phyloP scores from a whole-genome alignment of 208 protist species.

The Phytomonas serpens region DNA sequence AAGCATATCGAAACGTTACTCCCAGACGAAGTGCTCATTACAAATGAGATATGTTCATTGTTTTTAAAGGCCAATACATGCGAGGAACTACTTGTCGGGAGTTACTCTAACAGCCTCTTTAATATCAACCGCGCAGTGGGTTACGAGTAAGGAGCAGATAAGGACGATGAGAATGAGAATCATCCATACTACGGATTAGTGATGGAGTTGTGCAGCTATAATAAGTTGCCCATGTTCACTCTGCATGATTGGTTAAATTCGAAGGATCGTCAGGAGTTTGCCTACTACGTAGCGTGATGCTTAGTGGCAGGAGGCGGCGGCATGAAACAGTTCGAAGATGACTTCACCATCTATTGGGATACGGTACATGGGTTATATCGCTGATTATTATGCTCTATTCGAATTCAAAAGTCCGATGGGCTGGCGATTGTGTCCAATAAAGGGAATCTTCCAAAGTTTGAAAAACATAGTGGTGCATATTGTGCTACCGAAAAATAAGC shows the following conservation, averaged over 20 bases:
- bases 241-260: conserved; percentile 23
- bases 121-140: neutral
- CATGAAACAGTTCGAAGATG: conserved; percentile 79
- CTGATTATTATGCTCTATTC: conserved; percentile 28
- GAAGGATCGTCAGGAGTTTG: conserved; percentile 33
- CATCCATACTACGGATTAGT: conserved; percentile 34
- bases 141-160: neutral
- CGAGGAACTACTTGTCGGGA: neutral
- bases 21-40: conserved; percentile 37
- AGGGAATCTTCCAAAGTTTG: conserved; percentile 12
- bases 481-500: conserved; percentile 13
- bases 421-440: conserved; percentile 11
- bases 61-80: conserved; percentile 36
- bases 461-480: neutral
- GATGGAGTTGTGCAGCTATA: conserved; percentile 14
- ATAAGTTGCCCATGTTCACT: conserved; percentile 16
- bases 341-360: conserved; percentile 42
- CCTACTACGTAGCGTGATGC: conserved; percentile 69
- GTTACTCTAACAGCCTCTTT: neutral
- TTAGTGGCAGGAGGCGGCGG: conserved; percentile 57
- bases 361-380: conserved; percentile 35
- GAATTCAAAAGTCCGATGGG: conserved; percentile 6
- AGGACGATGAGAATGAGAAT: conserved; percentile 14
- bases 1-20: conserved; percentile 45
- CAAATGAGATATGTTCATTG: conserved; percentile 62